phyloP scores from a whole-genome alignment of 768 basidiomycete species.

The Russula vinacea region DNA sequence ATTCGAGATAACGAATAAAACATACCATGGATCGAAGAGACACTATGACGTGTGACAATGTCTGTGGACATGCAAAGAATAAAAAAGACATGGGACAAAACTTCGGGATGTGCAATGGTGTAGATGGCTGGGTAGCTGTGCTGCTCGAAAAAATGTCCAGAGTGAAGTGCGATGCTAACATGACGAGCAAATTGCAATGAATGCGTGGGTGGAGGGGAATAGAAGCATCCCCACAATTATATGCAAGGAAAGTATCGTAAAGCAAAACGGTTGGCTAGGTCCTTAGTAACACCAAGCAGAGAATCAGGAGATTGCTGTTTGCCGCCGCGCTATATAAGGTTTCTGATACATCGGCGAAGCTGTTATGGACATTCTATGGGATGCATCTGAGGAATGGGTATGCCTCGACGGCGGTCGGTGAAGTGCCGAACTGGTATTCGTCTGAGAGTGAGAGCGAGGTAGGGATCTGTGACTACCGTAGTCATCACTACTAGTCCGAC shows the following conservation, averaged over 20 bases:
- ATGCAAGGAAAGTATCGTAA: slow-evolving; percentile 20
- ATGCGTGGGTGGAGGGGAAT: slow-evolving; percentile 14
- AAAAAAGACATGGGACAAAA: slow-evolving; percentile 20
- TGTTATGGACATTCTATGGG: not conserved
- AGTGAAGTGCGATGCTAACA: slow-evolving; percentile 23
- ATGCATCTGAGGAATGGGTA: not conserved
- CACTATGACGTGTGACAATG: slow-evolving; percentile 15
- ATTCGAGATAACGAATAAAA: not conserved
- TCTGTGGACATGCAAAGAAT: slow-evolving; percentile 18
- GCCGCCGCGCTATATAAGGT: slow-evolving; percentile 9
- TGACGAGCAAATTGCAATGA: slow-evolving; percentile 17
- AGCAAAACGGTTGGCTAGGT: slow-evolving; percentile 13
- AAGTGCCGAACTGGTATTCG: not conserved
- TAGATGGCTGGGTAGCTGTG: slow-evolving; percentile 22
- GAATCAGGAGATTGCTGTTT: slow-evolving; percentile 22
- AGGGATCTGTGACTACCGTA: slow-evolving; percentile 4
- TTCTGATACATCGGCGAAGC: slow-evolving; percentile 1
- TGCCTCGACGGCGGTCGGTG: not conserved
- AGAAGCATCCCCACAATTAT: slow-evolving; percentile 16
- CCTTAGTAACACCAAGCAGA: slow-evolving; percentile 20
- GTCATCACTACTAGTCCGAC: slow-evolving; percentile 28
- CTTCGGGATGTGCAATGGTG: slow-evolving; percentile 15
- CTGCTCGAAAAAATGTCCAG: slow-evolving; percentile 18
- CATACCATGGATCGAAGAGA: slow-evolving; percentile 11
- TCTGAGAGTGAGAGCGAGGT: slow-evolving; percentile 1